Percentiles rank a stretch among this genome's conserved stretches.
phyloP scores from a whole-genome alignment of 805 yeast genomes.

The Phaffomyces opuntiae region DNA sequence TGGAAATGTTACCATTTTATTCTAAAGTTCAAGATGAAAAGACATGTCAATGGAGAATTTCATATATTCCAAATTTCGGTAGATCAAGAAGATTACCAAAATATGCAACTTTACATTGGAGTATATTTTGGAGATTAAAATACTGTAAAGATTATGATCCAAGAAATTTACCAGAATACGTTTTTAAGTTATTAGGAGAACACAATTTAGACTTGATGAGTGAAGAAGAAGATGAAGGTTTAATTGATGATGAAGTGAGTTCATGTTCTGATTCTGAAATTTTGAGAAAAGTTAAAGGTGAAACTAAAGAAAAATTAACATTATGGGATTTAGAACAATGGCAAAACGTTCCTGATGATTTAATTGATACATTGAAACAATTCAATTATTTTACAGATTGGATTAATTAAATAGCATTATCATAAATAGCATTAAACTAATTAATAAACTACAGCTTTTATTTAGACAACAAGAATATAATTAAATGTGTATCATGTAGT shows the following conservation, averaged over 20 bases:
- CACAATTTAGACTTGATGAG: neutral
- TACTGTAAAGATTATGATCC: slow-evolving; percentile 41
- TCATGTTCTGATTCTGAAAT: slow-evolving; percentile 1
- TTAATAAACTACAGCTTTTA: too few species aligned
- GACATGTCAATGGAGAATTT: slow-evolving; percentile 43
- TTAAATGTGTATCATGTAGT: slow-evolving; percentile 8
- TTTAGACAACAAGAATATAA: slow-evolving; percentile 2
- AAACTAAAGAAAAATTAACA: slow-evolving; percentile 13
- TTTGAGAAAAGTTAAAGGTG: slow-evolving; percentile 7
- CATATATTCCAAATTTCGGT: slow-evolving; percentile 52
- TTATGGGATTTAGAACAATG: slow-evolving; percentile 26
- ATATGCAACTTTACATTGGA: slow-evolving; percentile 52
- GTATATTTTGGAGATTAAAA: slow-evolving; percentile 49
- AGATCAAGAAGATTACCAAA: slow-evolving; percentile 42
- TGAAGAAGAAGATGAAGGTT: neutral
- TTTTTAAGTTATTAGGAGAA: slow-evolving; percentile 5
- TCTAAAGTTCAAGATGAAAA: slow-evolving; percentile 37
- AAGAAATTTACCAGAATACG: slow-evolving; percentile 33
- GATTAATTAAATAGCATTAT: too few species aligned
- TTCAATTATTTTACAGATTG: slow-evolving; percentile 3
- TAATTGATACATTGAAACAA: slow-evolving; percentile 9
- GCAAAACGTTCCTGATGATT: slow-evolving; percentile 31
- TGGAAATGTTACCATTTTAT: slow-evolving; percentile 56
- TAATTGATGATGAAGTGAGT: neutral
- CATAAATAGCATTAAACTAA: too few species aligned